Evolutionary conservation across 257 asterid species (phyloP).

Genomic region (Lithospermum erythrorhizon): DNA sequence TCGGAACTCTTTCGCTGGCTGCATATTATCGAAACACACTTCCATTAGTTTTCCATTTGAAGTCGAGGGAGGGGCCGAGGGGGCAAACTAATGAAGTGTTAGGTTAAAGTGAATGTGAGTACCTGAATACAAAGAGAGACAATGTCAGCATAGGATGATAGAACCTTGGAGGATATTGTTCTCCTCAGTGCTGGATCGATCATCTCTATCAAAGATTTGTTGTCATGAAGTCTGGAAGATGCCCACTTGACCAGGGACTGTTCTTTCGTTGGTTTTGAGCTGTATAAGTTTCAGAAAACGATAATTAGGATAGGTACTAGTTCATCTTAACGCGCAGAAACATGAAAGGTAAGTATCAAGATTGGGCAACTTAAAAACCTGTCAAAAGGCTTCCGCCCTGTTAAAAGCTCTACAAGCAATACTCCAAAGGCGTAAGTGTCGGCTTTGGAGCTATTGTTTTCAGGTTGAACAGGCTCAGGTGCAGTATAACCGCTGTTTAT

Average conservation of each 20-base stretch:
- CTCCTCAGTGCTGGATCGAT: constrained; percentile 56
- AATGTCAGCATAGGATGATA: constrained; percentile 69
- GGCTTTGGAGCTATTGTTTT: constrained; percentile 50
- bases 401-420: constrained; percentile 74
- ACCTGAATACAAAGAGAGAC: constrained; percentile 85
- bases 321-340: neutral
- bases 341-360: neutral
- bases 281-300: constrained; percentile 8
- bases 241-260: constrained; percentile 82
- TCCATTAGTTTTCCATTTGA: too few species aligned
- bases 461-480: constrained; percentile 49
- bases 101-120: neutral
- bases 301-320: neutral
- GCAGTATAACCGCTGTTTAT: constrained; percentile 72
- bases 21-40: constrained; percentile 36
- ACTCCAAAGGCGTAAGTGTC: constrained; percentile 78
- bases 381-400: constrained; percentile 72
- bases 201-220: constrained; percentile 50
- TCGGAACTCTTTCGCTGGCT: constrained; percentile 73
- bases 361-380: constrained; percentile 21
- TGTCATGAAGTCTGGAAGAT: constrained; percentile 70
- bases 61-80: neutral
- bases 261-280: constrained; percentile 56
- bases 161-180: constrained; percentile 43
- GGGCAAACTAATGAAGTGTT: too few species aligned